Percentiles rank a stretch among this genome's conserved stretches.
Evolutionary conservation across 257 asterid species (phyloP).

Genomic region (Anisodus tanguticus): DNA sequence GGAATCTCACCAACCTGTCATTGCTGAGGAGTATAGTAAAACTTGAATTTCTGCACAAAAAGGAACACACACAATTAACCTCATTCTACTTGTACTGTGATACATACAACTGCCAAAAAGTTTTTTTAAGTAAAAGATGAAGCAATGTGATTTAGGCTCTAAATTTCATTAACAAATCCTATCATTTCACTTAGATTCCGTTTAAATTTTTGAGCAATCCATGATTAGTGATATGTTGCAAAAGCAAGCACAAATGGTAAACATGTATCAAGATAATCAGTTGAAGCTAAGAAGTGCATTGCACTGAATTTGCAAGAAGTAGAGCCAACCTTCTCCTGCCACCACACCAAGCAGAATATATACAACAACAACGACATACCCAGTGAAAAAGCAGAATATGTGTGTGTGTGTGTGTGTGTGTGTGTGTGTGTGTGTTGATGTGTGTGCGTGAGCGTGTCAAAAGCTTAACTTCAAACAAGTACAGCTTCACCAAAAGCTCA

Average conservation of each 20-base stretch:
- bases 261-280: not conserved
- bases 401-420: no score
- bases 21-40: constrained; percentile 54
- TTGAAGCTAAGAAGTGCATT: not conserved
- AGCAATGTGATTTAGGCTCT: not conserved
- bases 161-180: not conserved
- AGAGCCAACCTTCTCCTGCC: not conserved
- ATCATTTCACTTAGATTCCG: not conserved
- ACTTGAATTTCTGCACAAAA: constrained; percentile 67
- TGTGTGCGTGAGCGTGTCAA: not conserved
- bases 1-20: constrained; percentile 59
- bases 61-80: not conserved
- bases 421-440: not conserved
- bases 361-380: not conserved
- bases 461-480: constrained; percentile 12
- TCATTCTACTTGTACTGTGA: not conserved
- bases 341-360: constrained; percentile 4
- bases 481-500: constrained; percentile 10
- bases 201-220: not conserved
- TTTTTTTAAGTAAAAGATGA: not conserved
- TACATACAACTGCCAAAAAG: not conserved
- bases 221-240: not conserved
- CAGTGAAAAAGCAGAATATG: no score
- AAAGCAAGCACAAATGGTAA: not conserved
- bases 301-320: not conserved